Evolutionary conservation across 495 filamentous ascomycete species (phyloP), one percentile per base, ranked within the genome.

Genomic region (Neurospora sp.): DNA sequence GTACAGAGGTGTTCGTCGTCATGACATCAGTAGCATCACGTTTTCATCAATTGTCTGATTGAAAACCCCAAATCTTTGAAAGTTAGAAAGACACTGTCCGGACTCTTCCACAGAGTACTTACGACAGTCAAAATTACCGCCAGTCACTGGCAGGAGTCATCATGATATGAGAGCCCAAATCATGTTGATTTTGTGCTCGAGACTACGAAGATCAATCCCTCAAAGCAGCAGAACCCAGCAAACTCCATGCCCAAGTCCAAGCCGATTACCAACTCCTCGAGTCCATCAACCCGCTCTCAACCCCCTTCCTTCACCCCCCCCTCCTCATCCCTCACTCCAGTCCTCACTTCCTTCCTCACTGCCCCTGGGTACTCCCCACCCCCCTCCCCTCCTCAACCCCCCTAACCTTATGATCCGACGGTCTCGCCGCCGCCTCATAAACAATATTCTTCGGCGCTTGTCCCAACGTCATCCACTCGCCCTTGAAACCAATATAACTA

Each of bases 371-470:
- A 42, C 8, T 2, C 8, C 54, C 54, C 5, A 66, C 27, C 27
- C 54, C 54, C 31, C 27, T 82, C 73, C 85, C 81, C 71, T 69
- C 81, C 72, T 66, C 77, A 59, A 82, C 82, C 38, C 85, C 84
- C 79, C 84, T 86, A 4, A 88, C 23, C 66, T 77, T 85, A 84
- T 98, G 96, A 83, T 99, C 96, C 72, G 81, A 86, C 18, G 95
- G 95, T 77, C 97, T 97, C 39, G 96, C 91, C 18, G 96, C 94
- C 23, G 93, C 92, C 87, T 99, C 96, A 81, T 98, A 99, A 69
- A 97, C 75, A 75, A 97, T 92, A 73, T 91, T 92, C 5, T 92
- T 83, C 16, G 96, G 93, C 79, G 96, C 94, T 62, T 92, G 87
- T 23, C 90, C 94, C 77, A 97, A 80, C 77, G 90, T 89, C 89